Conservation (phyloP, 2,329 filamentous ascomycete genomes). For the Xylaria sp. region DNA sequence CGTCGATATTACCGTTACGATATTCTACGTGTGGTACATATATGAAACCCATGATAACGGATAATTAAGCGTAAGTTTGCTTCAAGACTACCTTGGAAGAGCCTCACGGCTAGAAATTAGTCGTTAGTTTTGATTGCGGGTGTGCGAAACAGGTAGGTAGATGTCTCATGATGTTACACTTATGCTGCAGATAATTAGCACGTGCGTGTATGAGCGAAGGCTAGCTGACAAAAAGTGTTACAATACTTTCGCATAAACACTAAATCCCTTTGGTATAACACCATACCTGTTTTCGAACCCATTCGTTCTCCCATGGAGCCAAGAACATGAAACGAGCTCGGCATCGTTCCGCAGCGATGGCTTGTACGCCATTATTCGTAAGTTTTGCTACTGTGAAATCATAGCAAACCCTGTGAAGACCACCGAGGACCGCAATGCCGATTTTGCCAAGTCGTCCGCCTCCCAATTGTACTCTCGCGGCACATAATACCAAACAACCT, state of each 20-base stretch:
- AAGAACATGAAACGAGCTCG: not conserved
- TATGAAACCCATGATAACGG: not conserved
- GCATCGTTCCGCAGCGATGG: not conserved
- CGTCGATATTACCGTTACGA: not conserved
- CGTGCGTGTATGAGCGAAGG: not conserved
- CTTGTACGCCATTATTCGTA: too few relatives aligned
- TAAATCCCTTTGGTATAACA: not conserved
- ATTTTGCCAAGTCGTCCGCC: not conserved
- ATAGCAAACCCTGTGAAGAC: not conserved
- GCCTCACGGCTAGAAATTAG: too few relatives aligned
- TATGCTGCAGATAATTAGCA: not conserved
- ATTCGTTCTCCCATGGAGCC: not conserved
- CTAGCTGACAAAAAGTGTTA: not conserved
- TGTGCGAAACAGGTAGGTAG: not conserved
- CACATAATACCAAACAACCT: constrained; percentile 2
- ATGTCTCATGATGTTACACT: not conserved
- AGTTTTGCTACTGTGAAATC: not conserved
- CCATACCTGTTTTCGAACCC: not conserved
- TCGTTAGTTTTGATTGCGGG: too few relatives aligned
- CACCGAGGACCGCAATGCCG: not conserved
- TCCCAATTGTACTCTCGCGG: constrained; percentile 1
- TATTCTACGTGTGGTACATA: not conserved
- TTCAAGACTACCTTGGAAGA: too few relatives aligned
- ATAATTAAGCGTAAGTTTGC: too few relatives aligned
- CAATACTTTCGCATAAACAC: not conserved